Evolutionary conservation across 495 filamentous ascomycete genomes (phyloP).

Genomic region (Tuber calosporum): DNA sequence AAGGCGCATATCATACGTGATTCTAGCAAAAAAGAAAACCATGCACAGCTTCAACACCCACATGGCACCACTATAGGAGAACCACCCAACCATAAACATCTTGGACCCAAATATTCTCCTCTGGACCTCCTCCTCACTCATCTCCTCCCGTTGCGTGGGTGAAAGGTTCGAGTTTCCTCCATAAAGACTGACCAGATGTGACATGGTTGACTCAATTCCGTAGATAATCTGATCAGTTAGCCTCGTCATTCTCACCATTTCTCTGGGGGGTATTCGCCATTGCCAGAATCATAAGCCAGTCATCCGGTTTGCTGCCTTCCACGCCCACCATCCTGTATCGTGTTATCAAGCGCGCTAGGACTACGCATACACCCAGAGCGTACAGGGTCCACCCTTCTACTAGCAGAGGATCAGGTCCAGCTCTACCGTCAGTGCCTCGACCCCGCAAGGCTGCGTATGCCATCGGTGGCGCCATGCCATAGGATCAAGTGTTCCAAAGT

Average conservation of each 20-base stretch:
- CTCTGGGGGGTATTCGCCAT: slow-evolving; percentile 44
- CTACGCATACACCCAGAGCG: slow-evolving; percentile 48
- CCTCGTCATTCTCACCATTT: background rate
- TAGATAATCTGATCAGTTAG: slow-evolving; percentile 43
- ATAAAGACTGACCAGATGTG: slow-evolving; percentile 40
- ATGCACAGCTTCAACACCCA: slow-evolving; percentile 56
- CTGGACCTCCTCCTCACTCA: slow-evolving; percentile 47
- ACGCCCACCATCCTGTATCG: slow-evolving; percentile 51
- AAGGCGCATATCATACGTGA: slow-evolving; percentile 16
- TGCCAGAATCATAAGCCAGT: slow-evolving; percentile 56
- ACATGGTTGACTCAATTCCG: slow-evolving; percentile 42
- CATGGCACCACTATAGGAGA: slow-evolving; percentile 51
- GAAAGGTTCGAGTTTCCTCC: slow-evolving; percentile 54
- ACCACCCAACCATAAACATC: slow-evolving; percentile 52
- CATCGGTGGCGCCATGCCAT: background rate
- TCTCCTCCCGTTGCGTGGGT: slow-evolving; percentile 45
- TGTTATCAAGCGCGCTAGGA: slow-evolving; percentile 48
- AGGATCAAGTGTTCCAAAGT: background rate
- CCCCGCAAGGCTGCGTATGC: background rate
- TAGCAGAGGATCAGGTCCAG: slow-evolving; percentile 7
- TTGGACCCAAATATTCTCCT: slow-evolving; percentile 53
- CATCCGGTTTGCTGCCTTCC: slow-evolving; percentile 50
- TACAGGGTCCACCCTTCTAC: slow-evolving; percentile 52
- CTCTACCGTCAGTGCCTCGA: background rate
- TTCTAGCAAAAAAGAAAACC: slow-evolving; percentile 39